Base-by-base conservation (phyloP, 2,329 filamentous ascomycete genomes). In the Fusarium stilboides region DNA sequence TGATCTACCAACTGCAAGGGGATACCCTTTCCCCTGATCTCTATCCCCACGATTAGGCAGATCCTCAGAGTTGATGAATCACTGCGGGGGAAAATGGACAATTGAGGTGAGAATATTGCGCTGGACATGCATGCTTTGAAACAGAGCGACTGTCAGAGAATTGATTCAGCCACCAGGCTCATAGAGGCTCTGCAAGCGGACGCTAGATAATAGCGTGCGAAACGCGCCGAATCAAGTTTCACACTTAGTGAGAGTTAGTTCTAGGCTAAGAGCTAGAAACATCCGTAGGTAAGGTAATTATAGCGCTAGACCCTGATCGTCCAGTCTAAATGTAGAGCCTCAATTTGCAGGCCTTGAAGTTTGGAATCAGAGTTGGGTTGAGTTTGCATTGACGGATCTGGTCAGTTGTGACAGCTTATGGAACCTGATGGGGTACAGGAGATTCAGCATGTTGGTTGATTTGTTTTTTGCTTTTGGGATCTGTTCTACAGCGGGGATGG, bases 191-290 rank as follows among this genome's bases (percentile, higher is more conserved):
- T 53, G 28, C 22, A 39, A 14, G 12, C 49, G 40, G 49, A 14
- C 50, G 26, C 56, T 58, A 58, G 20, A 4, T 1, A 39, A 45
- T 40, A 40, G 56, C 28, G 56, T 20, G 5, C 50, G 49, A 45
- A 54, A 58, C 55, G 26, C 39, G 15, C 49, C 31, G 17, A 28
- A 33, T 28, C 57, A 54, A n/a, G 43, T 60, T 43, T 57, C 52
- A 49, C 33, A 12, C 34, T 36, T 10, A 19, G 28, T 31, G 26
- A 20, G 17, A 12, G 26, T 54, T 43, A 24, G 55, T 54, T 50
- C 31, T 36, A 42, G 36, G 51, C 43, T 13, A 20, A 45, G 24
- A 14, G 20, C 19, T 56, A 33, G 22, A 42, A 24, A 17, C 34
- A 36, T 56, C 24, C 28, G 28, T 20, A n/a, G n/a, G n/a, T n/a